These are phyloP conservation scores for Leucocoprinus leucothites DNA, from an alignment of 768 basidiomycete genomes.

Conservation along the genomic window DNA sequence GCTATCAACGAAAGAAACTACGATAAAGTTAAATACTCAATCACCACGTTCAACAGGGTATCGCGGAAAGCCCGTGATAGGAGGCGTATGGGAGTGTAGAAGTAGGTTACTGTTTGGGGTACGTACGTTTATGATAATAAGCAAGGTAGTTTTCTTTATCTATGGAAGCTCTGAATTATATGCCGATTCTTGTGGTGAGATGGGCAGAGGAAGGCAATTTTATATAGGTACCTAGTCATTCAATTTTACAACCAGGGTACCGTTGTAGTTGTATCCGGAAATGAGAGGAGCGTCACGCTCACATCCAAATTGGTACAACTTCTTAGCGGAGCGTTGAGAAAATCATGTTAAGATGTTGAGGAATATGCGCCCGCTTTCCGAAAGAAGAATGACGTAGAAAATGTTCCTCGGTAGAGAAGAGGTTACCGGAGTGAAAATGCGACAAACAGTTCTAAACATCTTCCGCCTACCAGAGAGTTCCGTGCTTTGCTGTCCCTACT, in stretches of 20 bases:
- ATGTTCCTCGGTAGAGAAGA: not conserved
- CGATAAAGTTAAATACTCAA: conserved; percentile 81
- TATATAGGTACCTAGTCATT: conserved; percentile 3
- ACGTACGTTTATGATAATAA: conserved; percentile 7
- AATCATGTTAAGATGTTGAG: not conserved
- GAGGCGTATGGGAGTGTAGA: conserved; percentile 39
- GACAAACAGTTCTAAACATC: conserved; percentile 10
- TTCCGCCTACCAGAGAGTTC: not conserved
- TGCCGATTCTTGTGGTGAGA: not conserved
- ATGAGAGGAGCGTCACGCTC: not conserved
- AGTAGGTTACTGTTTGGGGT: conserved; percentile 19
- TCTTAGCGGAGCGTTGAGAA: not conserved
- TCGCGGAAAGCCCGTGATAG: conserved; percentile 75
- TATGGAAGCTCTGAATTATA: not conserved
- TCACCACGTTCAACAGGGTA: conserved; percentile 66
- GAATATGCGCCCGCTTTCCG: not conserved
- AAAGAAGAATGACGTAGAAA: not conserved
- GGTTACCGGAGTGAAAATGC: not conserved
- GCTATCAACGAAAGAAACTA: conserved; percentile 61
- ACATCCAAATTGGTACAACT: not conserved
- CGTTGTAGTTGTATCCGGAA: not conserved
- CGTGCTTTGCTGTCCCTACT: conserved; percentile 4
- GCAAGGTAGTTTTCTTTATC: conserved; percentile 13
- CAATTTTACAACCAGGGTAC: not conserved
- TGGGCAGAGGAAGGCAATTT: not conserved